Base-by-base conservation (phyloP, 129 eudicot species). In the Lactuca sativa region DNA sequence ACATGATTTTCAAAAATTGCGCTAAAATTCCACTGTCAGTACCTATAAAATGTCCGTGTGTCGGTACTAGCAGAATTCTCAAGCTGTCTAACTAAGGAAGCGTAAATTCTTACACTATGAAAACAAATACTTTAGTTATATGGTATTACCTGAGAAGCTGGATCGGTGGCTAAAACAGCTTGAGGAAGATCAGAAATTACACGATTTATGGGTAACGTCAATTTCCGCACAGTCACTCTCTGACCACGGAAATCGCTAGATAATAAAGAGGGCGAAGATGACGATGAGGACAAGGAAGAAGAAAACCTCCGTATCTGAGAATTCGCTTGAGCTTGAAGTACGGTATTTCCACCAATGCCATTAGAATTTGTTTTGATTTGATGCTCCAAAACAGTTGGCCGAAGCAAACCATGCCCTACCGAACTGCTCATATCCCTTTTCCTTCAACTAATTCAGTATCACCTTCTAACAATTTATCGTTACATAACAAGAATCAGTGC, bases 161-260 rank as follows among this genome's bases (percentile, higher is more conserved):
- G 31, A 77, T 86, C 84, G 9, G 96, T 78, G 47, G 95, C 78
- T 70, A 92, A 73, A 38, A 86, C 90, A 41, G 96, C 95, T 68
- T 52, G 70, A 16, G 83, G 73, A 60, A 73, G 52, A 55, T 71
- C 77, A 17, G 78, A 78, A 69, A 58, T 52, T 51, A 74, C 36
- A 33, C 83, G 77, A 74, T 65, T 78, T 86, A 80, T 89, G 7
- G 68, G 68, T 37, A 74, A 63, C 64, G 52, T 79, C 44, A 61
- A 68, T 66, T 68, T 84, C 74, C 65, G 56, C 59, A 73, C 37
- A 8, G 43, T 80, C 75, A 84, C 60, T 48, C 85, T 76, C 37
- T 18, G 69, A 36, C 95, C 91, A 11, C 72, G 78, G 48, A 86
- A 86, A 69, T 69, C 68, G 16, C 82, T 77, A 69, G 73, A 64